Percentiles rank a stretch among this genome's conserved stretches.
These are phyloP conservation scores for Fusarium sp. DNA, from an alignment of 2,329 filamentous ascomycete species.

Conservation along the genomic window DNA sequence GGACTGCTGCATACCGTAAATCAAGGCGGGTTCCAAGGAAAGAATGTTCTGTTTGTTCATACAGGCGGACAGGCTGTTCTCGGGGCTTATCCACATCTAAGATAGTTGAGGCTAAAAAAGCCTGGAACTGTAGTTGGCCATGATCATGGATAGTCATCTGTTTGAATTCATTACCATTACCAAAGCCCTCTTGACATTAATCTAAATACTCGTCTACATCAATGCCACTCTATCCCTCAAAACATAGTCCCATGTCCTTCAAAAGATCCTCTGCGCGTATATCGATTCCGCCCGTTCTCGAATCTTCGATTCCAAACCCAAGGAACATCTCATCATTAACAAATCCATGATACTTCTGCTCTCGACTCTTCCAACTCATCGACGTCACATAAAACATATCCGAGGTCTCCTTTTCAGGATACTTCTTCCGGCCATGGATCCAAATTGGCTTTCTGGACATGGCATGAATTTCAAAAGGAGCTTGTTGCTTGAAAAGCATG, in stretches of 20 bases:
- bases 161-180: conserved; percentile 1
- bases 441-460: conserved; percentile 66
- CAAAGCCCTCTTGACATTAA: not conserved
- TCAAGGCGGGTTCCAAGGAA: conserved; percentile 3
- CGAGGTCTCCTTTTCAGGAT: conserved; percentile 52
- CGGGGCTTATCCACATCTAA: conserved; percentile 15
- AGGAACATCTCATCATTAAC: conserved; percentile 68
- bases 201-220: not conserved
- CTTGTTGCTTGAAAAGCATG: conserved; percentile 62
- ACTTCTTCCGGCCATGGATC: conserved; percentile 63
- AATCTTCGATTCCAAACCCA: conserved; percentile 69
- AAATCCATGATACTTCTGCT: conserved; percentile 67
- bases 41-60: conserved; percentile 28
- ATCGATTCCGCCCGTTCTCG: conserved; percentile 63
- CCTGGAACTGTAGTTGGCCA: not conserved
- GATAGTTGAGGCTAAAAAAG: not conserved
- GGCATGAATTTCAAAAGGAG: conserved; percentile 65
- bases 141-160: not conserved
- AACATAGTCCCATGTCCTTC: conserved; percentile 51
- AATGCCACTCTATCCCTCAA: conserved; percentile 21
- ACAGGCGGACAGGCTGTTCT: conserved; percentile 32
- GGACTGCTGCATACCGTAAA: conserved; percentile 13
- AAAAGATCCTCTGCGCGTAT: conserved; percentile 64
- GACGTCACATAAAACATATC: conserved; percentile 72
- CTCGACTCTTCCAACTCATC: conserved; percentile 65